phyloP scores from a whole-genome alignment of 2,329 filamentous ascomycete species.

The Colletotrichum camelliae region DNA sequence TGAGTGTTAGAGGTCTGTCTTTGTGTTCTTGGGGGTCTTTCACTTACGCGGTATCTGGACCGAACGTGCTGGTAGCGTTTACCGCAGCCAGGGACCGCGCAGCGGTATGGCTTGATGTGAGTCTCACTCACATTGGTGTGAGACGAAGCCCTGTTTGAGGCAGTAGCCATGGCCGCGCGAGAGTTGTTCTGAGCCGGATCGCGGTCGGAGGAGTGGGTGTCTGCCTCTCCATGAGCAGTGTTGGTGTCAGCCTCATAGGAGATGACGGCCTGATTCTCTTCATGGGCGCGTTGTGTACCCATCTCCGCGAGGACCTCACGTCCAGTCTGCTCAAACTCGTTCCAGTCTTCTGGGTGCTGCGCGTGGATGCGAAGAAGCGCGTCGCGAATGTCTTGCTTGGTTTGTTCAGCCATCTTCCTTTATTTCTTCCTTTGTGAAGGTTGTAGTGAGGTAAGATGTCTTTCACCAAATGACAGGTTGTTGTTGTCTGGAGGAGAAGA shows the following conservation, averaged over 20 bases:
- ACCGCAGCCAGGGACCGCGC: background rate
- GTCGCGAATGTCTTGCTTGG: background rate
- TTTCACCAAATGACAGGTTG: background rate
- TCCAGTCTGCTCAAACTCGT: background rate
- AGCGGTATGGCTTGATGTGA: background rate
- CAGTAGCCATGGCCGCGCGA: background rate
- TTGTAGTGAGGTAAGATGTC: background rate
- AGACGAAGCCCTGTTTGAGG: background rate
- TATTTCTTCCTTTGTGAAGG: background rate
- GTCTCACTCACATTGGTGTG: background rate
- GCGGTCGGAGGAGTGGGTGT: background rate
- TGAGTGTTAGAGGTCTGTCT: accelerated
- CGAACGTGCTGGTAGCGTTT: background rate
- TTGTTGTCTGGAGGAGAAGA: background rate
- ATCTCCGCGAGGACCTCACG: background rate
- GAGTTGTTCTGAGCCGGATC: background rate
- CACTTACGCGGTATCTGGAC: background rate
- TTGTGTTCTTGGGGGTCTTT: background rate
- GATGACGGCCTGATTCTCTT: background rate
- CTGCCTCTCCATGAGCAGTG: background rate
- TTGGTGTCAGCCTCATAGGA: background rate
- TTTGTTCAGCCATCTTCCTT: background rate
- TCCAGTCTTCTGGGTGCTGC: background rate
- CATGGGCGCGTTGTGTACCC: background rate
- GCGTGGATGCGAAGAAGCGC: background rate